Conservation (phyloP, 306 rosid species). For the Dryas alaskensis region DNA sequence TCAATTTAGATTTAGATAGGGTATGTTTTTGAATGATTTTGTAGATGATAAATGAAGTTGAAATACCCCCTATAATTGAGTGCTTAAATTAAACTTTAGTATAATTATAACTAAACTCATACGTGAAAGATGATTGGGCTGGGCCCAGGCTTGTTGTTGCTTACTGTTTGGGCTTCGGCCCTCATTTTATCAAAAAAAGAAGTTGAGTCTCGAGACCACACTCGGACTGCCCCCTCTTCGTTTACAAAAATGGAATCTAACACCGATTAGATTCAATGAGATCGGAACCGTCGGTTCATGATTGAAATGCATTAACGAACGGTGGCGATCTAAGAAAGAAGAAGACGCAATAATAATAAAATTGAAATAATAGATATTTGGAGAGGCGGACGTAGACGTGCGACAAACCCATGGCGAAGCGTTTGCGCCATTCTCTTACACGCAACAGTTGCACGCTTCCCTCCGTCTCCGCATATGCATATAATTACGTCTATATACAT, state of each 20-base stretch:
- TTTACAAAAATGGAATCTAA: neutral
- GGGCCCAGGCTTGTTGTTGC: no score
- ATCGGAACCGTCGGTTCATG: neutral
- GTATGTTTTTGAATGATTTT: no score
- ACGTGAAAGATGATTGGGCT: no score
- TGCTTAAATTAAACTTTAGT: no score
- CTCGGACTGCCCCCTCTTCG: no score
- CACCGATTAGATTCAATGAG: neutral
- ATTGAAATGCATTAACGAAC: neutral
- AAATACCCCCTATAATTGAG: no score
- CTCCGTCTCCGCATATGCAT: conserved; percentile 3
- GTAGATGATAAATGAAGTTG: no score
- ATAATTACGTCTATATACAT: neutral
- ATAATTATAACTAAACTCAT: no score
- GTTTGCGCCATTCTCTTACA: conserved; percentile 53
- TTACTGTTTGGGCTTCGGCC: no score
- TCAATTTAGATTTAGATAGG: no score
- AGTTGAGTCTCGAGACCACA: no score
- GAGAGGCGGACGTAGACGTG: conserved; percentile 61
- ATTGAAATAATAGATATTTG: conserved; percentile 46
- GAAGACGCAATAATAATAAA: neutral
- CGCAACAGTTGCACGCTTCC: conserved; percentile 54
- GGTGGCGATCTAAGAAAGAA: neutral
- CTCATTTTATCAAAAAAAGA: no score
- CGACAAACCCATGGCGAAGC: conserved; percentile 50